These are phyloP conservation scores for Rhodocollybia butyracea DNA, from an alignment of 768 basidiomycete genomes.

Conservation along the genomic window DNA sequence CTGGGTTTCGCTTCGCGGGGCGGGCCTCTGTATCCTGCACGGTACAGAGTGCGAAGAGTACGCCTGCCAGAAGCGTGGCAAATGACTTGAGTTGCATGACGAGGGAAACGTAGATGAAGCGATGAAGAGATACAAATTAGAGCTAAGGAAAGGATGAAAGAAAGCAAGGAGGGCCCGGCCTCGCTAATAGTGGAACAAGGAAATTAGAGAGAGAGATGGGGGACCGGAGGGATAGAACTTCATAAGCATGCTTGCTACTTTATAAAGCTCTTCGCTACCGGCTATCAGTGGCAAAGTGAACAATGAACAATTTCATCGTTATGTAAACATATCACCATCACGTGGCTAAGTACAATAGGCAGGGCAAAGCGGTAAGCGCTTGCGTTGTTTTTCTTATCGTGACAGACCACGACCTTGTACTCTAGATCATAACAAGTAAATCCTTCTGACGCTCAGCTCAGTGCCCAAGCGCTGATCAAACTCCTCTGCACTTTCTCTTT, in stretches of 20 bases:
- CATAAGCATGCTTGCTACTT: background rate
- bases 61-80: constrained; percentile 48
- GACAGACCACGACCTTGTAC: too few species aligned
- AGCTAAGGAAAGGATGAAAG: constrained; percentile 21
- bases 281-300: too few species aligned
- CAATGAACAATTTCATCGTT: background rate
- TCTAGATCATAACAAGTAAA: too few species aligned
- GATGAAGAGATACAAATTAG: constrained; percentile 15
- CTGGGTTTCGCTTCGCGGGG: constrained; percentile 32
- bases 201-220: constrained; percentile 17
- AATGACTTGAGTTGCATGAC: constrained; percentile 58
- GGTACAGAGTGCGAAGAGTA: constrained; percentile 39
- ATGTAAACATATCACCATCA: background rate
- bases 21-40: constrained; percentile 37
- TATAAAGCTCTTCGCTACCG: too few species aligned
- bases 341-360: background rate
- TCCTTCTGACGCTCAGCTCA: too few species aligned
- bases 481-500: background rate
- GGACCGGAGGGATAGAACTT: background rate
- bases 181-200: constrained; percentile 22
- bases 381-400: background rate
- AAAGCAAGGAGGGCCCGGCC: constrained; percentile 34
- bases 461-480: too few species aligned
- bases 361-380: background rate
- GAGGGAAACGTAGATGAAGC: constrained; percentile 17